Base-by-base conservation (phyloP, 805 yeast species). In the Hanseniaspora meyeri region DNA sequence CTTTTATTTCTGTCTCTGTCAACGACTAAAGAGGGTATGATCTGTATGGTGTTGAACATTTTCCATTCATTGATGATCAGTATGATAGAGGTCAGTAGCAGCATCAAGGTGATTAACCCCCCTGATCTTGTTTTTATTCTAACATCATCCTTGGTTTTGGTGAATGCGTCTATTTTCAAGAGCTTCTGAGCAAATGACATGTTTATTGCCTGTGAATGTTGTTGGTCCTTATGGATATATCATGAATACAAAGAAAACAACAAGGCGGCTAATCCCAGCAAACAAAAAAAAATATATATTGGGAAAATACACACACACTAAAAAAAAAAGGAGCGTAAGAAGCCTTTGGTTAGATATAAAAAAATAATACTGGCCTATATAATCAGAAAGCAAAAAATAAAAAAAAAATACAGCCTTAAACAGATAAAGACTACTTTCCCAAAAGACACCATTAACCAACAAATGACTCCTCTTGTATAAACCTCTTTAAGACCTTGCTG, bases 91-190 rank as follows among this genome's bases (percentile, higher is more conserved):
- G 85, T 73, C 6, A 80, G 51, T 2, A 80, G 64, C 64, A 96
- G 85, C 2, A 79, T 71, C 43, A 93, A 64, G 2, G 97, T 88
- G 64, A 93, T 86, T 31, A 88, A 63, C 2, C 96, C 98, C 54
- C 98, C 98, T 9, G 91, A 77, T 5, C 91, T 77, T 4, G 98
- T 93, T 60, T 85, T 81, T 59, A 93, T 80, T 51, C 87, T 78
- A 9, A 95, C 95, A 68, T 93, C 98, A 65, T 91, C 97, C 38
- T 87, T 90, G 5, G 97, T 87, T 70, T 90, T 91, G 32, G 95
- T 79, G 66, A 91, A 90, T n/a, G 91, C 95, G 69, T 90, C 97
- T 50, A 86, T 58, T 38, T 74, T 63, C 20, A 49, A 29, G 8
- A 55, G 27, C 14, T 43, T 55, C n/a, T 49, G 43, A 14, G 57